Base-by-base conservation (phyloP, 192 early-diverging fungal species). In the Gorgonomyces haynaldii region DNA sequence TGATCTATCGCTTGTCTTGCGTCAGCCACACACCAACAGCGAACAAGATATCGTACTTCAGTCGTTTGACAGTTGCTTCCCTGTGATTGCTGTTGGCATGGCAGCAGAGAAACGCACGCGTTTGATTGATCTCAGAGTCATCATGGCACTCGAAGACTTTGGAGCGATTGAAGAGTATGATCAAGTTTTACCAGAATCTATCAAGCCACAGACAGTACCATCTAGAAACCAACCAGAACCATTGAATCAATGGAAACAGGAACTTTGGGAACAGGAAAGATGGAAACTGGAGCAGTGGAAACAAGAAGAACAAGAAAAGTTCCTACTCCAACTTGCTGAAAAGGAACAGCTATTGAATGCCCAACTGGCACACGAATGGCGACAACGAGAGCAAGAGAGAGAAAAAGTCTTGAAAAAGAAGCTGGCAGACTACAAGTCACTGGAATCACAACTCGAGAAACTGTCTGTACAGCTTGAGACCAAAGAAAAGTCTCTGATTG, bases 131-230 rank as follows among this genome's bases (percentile, higher is more conserved):
- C 31, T 76, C 22, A 22, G 58, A 5, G 47, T 70, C 0, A 50
- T 74, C 28, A 34, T 75, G 27, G 52, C 67, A n/a, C 35, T 76
- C 4, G 73, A 76, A 54, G 73, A 76, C 45, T 74, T 74, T 53
- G 73, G 73, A 12, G 16, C 54, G 13, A 56, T 76, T 3, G 54
- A 66, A 7, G 60, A 71, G 38, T 22, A 34, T 8, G 58, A 52
- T 19, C 8, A 41, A 50, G 9, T 37, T 15, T 42, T 37, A 39
- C 15, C 6, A 38, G 25, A 31, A 24, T 17, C 29, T 24, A 16
- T 19, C 5, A 10, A 4, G 7, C 39, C 7, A 40, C 4, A 40
- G 8, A 17, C 7, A 12, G 39, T 8, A 5, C 5, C 44, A 22
- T 38, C 21, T 19, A 52, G 17, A 32, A 19, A 21, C 19, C 23